phyloP scores from a whole-genome alignment of 805 yeast species.

The Candida vartiovaarae region DNA sequence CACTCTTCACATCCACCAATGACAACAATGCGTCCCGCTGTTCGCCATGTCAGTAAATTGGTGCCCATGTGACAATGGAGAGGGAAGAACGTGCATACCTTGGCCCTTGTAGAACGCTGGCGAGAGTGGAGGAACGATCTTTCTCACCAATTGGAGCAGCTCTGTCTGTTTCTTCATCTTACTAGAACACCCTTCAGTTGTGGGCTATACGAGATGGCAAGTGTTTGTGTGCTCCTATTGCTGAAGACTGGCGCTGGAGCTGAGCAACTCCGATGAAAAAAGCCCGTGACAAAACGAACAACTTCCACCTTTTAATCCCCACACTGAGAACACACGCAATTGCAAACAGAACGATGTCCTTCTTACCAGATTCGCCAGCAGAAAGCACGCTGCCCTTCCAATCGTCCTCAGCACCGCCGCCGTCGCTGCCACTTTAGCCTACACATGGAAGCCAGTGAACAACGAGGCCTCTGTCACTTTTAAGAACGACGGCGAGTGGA shows the following conservation, averaged over 20 bases:
- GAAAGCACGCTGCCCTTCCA: slow-evolving; percentile 24
- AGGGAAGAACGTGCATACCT: slow-evolving; percentile 24
- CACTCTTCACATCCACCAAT: slow-evolving; percentile 90
- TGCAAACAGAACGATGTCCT: slow-evolving; percentile 16
- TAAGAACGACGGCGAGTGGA: slow-evolving; percentile 61
- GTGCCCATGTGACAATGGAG: background rate
- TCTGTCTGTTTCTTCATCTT: slow-evolving; percentile 22
- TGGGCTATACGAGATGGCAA: no score
- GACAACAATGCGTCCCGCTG: slow-evolving; percentile 73
- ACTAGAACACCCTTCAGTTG: no score
- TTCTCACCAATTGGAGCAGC: slow-evolving; percentile 41
- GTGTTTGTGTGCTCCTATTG: no score
- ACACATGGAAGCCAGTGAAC: slow-evolving; percentile 25
- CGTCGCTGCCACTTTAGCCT: slow-evolving; percentile 28
- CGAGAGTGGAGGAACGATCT: slow-evolving; percentile 68
- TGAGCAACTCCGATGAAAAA: no score
- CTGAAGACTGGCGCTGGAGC: no score
- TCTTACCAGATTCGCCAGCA: slow-evolving; percentile 18
- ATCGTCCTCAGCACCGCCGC: slow-evolving; percentile 44
- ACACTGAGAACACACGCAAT: background rate
- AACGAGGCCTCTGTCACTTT: slow-evolving; percentile 42
- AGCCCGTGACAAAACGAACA: no score
- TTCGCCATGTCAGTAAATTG: background rate
- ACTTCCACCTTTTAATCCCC: no score
- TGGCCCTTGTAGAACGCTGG: slow-evolving; percentile 84